phyloP scores from a whole-genome alignment of 2,329 filamentous ascomycete genomes.

The Thielaviopsis cerberus region DNA sequence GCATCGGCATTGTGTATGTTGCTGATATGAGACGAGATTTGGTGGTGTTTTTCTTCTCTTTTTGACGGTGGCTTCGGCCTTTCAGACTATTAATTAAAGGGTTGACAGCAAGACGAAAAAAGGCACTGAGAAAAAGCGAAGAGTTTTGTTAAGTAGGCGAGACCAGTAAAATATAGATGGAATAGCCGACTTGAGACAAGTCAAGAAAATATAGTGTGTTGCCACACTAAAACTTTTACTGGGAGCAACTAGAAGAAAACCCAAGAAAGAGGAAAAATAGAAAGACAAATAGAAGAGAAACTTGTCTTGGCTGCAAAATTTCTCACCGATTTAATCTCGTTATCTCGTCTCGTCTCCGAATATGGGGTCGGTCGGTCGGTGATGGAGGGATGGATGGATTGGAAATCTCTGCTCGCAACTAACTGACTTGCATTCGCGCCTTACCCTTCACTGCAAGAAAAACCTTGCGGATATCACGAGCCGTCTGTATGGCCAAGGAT shows the following conservation, averaged over 20 bases:
- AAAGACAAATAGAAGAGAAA: slow-evolving; percentile 1
- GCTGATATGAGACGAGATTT: too few species aligned
- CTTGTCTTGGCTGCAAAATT: not conserved
- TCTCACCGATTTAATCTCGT: not conserved
- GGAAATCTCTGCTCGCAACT: slow-evolving; percentile 5
- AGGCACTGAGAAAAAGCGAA: not conserved
- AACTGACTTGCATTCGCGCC: slow-evolving; percentile 1
- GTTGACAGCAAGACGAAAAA: not conserved
- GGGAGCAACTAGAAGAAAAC: not conserved
- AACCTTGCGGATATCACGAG: not conserved
- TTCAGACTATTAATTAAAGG: not conserved
- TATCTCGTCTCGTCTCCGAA: not conserved
- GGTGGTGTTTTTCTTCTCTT: not conserved
- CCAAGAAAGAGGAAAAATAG: not conserved
- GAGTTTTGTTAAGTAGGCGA: not conserved
- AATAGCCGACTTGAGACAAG: not conserved
- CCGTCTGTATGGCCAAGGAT: slow-evolving; percentile 3
- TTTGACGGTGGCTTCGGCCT: too few species aligned
- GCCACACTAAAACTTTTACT: not conserved
- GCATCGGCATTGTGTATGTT: slow-evolving; percentile 10
- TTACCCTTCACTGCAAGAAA: slow-evolving; percentile 9
- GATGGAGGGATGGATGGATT: not conserved
- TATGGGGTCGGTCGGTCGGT: not conserved
- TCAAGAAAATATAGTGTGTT: not conserved
- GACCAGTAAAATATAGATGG: not conserved